Evolutionary conservation across 352 stramenopile species (phyloP), one percentile per base, ranked within the genome.

Genomic region (Phytopythium aichiense): DNA sequence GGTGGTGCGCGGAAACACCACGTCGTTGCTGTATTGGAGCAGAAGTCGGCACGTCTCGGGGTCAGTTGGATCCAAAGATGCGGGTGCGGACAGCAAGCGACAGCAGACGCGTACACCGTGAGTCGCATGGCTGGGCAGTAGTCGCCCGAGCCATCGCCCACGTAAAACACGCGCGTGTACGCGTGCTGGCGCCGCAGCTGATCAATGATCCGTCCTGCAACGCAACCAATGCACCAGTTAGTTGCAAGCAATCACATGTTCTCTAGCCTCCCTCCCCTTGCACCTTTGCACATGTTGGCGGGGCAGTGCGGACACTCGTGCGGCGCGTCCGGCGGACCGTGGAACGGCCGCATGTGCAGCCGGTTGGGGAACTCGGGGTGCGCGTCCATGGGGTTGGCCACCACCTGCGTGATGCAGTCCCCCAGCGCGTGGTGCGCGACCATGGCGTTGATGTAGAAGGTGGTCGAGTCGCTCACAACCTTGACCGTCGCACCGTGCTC

Each of bases 271-370:
- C 12, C 18, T 7, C 16, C 40, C 2, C 40, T 16, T 30, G 4
- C 42, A 77, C 72, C 81, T 68, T 88, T 91, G 77, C 81, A 91
- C 75, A 89, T 74, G 54, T 86, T 86, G 25, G 54, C 23, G 25
- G 74, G 73, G 54, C 81, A 91, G 22, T 62, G 61, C 0, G 45
- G 20, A 60, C 81, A 91, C 0, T 63, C 72, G 58, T 88, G 79
- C 28, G 73, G 73, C 13, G 62, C 43, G 5, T 67, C 15, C n/a
- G 77, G 60, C 0, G 56, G 16, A 0, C 49, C 50, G 15, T 84
- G 73, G 60, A 78, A 83, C 16, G 77, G 65, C 18, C 56, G 61
- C 31, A 87, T 71, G 13, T 72, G 63, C 52, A 88, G 55, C 4
- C 63, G 48, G 16, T 68, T 64, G 7, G 46, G 57, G 1, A 50